These are phyloP conservation scores for Camellia japonica DNA, from an alignment of 148 eudicot species.

Conservation along the genomic window DNA sequence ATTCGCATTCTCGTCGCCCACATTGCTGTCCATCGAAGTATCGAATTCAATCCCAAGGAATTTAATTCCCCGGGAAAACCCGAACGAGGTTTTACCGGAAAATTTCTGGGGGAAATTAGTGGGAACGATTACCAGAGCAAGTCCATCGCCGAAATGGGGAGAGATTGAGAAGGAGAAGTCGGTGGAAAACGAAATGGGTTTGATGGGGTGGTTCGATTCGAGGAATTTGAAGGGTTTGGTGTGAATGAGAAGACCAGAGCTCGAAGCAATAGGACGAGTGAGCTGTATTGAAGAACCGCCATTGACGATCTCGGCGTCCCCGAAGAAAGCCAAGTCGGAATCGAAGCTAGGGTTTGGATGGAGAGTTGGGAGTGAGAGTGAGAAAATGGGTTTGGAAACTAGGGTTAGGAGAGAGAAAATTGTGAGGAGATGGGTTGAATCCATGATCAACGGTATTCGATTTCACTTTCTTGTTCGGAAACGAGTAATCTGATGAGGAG, in stretches of 20 bases:
- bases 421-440: constrained; percentile 16
- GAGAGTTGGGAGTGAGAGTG: constrained; percentile 37
- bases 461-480: neutral
- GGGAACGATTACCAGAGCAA: constrained; percentile 48
- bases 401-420: constrained; percentile 36
- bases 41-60: constrained; percentile 61
- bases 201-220: constrained; percentile 24
- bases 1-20: constrained; percentile 45
- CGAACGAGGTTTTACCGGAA: constrained; percentile 28
- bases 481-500: neutral
- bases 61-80: constrained; percentile 26
- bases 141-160: constrained; percentile 46
- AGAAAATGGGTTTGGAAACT: constrained; percentile 30
- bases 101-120: constrained; percentile 25
- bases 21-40: constrained; percentile 32
- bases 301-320: constrained; percentile 48
- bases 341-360: constrained; percentile 23
- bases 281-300: constrained; percentile 38
- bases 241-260: constrained; percentile 48
- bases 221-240: constrained; percentile 42
- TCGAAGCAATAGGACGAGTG: constrained; percentile 30
- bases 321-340: constrained; percentile 49
- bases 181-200: constrained; percentile 51
- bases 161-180: constrained; percentile 61
- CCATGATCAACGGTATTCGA: constrained; percentile 15